phyloP scores from a whole-genome alignment of 192 early-diverging fungal genomes.

The Backusella australiensis region DNA sequence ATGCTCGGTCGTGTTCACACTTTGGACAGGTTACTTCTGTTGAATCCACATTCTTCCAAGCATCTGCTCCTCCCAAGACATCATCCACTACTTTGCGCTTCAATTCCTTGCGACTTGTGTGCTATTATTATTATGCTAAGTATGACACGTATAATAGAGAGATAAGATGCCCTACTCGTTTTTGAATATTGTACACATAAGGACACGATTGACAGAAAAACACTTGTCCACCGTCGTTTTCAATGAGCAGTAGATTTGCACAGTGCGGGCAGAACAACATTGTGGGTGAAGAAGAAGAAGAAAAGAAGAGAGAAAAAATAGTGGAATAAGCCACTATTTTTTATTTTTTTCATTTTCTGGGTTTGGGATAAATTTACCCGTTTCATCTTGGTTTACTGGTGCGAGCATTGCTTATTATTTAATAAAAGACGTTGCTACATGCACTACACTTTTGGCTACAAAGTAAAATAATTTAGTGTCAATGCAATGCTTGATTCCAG shows the following conservation, averaged over 20 bases:
- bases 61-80: conserved; percentile 88
- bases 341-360: neutral
- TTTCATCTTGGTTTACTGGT: too few species aligned
- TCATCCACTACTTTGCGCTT: conserved; percentile 89
- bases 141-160: neutral
- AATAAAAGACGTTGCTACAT: too few species aligned
- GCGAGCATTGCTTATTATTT: too few species aligned
- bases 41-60: conserved; percentile 82
- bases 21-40: conserved; percentile 63
- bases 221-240: conserved; percentile 60
- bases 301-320: neutral
- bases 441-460: too few species aligned
- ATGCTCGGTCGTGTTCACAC: conserved; percentile 69
- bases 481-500: too few species aligned
- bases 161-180: conserved; percentile 38
- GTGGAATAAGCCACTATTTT: neutral
- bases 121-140: conserved; percentile 25
- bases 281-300: neutral
- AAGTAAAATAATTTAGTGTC: too few species aligned
- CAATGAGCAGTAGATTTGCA: conserved; percentile 79
- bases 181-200: conserved; percentile 72
- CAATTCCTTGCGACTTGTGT: conserved; percentile 62
- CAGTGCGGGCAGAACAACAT: conserved; percentile 93
- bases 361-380: too few species aligned
- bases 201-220: conserved; percentile 87